These are phyloP conservation scores for Pseudopediastrum boryanum DNA, from an alignment of 139 green algal species.

Conservation along the genomic window DNA sequence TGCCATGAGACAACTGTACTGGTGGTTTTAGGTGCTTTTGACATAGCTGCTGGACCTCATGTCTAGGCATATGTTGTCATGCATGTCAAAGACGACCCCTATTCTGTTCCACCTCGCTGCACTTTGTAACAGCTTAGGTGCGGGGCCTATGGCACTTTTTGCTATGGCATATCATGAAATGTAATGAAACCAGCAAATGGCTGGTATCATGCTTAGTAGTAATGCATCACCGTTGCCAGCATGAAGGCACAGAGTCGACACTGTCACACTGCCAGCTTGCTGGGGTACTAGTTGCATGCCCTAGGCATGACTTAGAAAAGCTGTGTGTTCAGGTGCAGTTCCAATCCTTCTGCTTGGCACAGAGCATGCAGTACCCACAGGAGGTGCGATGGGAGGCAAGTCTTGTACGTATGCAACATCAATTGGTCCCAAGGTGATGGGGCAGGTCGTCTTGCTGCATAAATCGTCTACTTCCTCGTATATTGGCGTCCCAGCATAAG, in stretches of 20 bases:
- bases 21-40: too few species aligned
- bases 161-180: too few species aligned
- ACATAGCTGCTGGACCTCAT: too few species aligned
- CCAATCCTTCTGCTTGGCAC: not conserved
- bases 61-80: too few species aligned
- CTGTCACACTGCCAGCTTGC: not conserved
- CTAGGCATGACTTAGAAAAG: not conserved
- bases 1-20: too few species aligned
- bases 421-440: constrained; percentile 39
- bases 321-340: not conserved
- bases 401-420: constrained; percentile 45
- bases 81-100: too few species aligned
- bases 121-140: too few species aligned
- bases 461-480: constrained; percentile 48
- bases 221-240: not conserved
- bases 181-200: not conserved
- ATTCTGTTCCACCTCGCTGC: too few species aligned
- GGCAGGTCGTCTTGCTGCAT: constrained; percentile 58
- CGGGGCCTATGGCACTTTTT: too few species aligned
- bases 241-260: not conserved
- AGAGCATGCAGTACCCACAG: constrained; percentile 26
- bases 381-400: constrained; percentile 61
- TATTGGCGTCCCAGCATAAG: constrained; percentile 46
- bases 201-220: not conserved
- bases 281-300: not conserved